Percentiles rank a stretch among this genome's conserved stretches.
These are phyloP conservation scores for Apiotrichum gracile DNA, from an alignment of 1,284 basidiomycete genomes.

Conservation along the genomic window DNA sequence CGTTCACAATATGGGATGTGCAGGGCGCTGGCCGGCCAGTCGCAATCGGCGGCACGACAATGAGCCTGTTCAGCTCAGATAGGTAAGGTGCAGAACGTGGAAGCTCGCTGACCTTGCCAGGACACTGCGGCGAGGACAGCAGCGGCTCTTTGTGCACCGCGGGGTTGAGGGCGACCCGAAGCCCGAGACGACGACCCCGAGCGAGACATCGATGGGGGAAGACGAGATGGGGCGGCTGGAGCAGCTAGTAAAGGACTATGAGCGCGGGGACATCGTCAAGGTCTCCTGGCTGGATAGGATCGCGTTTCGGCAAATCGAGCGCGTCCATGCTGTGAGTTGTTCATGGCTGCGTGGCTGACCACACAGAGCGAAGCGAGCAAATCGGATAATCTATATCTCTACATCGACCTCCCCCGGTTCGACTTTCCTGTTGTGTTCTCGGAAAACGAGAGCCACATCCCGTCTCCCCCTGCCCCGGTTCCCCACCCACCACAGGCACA, in stretches of 20 bases:
- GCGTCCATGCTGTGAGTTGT: constrained; percentile 70
- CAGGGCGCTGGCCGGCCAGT: constrained; percentile 65
- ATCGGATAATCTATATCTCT: constrained; percentile 83
- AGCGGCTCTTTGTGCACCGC: constrained; percentile 77
- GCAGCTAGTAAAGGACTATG: constrained; percentile 95
- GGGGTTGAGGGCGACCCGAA: constrained; percentile 78
- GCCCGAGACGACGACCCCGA: constrained; percentile 73
- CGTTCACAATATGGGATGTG: constrained; percentile 93
- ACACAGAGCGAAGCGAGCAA: constrained; percentile 73
- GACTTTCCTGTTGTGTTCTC: constrained; percentile 97
- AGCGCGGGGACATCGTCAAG: constrained; percentile 86
- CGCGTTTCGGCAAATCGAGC: constrained; percentile 87
- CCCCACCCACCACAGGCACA: constrained; percentile 26
- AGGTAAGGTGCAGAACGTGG: constrained; percentile 52
- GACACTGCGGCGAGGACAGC: constrained; percentile 84
- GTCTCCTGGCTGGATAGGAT: constrained; percentile 94
- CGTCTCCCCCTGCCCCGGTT: constrained; percentile 41
- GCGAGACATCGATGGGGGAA: constrained; percentile 58
- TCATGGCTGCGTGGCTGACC: not conserved
- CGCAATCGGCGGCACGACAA: constrained; percentile 83
- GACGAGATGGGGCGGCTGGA: constrained; percentile 95
- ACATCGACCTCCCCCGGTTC: constrained; percentile 93
- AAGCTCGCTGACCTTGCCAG: constrained; percentile 47
- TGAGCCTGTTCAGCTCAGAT: constrained; percentile 84
- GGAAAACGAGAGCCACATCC: constrained; percentile 55